These are phyloP conservation scores for Chaetomium strumarium DNA, from an alignment of 2,329 filamentous ascomycete genomes.

Conservation along the genomic window DNA sequence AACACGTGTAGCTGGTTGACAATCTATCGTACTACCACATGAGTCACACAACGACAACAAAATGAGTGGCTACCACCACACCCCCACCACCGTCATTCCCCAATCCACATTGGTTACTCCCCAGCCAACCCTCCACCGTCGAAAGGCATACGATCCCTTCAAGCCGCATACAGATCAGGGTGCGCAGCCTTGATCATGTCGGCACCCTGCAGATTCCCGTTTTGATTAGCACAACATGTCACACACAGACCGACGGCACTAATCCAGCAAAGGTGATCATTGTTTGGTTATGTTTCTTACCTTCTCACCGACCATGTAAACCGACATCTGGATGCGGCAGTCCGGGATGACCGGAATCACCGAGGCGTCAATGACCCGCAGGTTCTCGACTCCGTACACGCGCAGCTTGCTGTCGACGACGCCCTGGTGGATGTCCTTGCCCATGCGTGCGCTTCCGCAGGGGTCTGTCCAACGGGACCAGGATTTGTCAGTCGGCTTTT, in stretches of 20 bases:
- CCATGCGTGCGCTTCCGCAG: constrained; percentile 8
- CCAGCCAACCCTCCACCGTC: no score
- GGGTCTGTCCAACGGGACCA: background rate
- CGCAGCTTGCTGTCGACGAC: constrained; percentile 11
- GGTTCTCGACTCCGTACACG: constrained; percentile 8
- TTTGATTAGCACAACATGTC: no score
- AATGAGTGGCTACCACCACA: no score
- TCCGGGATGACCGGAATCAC: constrained; percentile 12
- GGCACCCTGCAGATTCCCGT: background rate
- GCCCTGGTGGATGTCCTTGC: constrained; percentile 10
- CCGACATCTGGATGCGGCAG: constrained; percentile 14
- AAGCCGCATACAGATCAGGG: background rate
- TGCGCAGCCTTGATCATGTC: background rate
- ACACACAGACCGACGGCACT: background rate
- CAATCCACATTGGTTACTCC: no score
- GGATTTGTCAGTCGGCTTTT: no score
- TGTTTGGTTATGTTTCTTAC: background rate
- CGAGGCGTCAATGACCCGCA: constrained; percentile 17
- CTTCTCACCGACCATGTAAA: constrained; percentile 15
- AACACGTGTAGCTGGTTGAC: no score
- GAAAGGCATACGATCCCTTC: no score
- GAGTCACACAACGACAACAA: no score
- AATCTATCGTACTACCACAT: no score
- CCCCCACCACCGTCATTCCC: no score
- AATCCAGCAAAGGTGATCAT: background rate